Evolutionary conservation across 352 stramenopile genomes (phyloP), one percentile per base, ranked within the genome.

Genomic region (Globisporangium splendens): DNA sequence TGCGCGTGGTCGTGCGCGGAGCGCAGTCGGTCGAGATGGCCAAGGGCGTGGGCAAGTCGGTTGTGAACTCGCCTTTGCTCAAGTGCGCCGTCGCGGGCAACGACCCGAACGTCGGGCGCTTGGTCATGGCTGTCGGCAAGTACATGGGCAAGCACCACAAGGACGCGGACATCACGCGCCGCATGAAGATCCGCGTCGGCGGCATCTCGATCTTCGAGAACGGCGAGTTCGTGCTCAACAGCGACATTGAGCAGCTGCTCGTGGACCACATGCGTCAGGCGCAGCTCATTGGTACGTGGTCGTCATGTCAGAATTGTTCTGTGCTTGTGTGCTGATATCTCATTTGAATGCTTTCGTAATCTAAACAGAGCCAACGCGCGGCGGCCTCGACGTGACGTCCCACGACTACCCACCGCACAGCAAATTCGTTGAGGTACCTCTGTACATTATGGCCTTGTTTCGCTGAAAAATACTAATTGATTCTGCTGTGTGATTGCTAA

Each of bases 81-180:
- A 99, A 99, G 83, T 98, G 95, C 64, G 97, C 96, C 10, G 91
- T 99, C 22, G 91, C 94, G 12, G 97, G 97, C 48, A 99, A 99
- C 62, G 97, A 99, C 79, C 96, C 97, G 46, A 99, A 99, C 71
- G 97, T 98, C 48, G 97, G 97, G 3, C 83, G 97, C 17, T 83
- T 99, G 50, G 90, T 98, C 39, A 98, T 91, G 67, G 96, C 96
- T 10, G 93, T 92, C 66, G 97, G 97, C 66, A 98, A 96, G 62
- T 98, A 96, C 77, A 97, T 98, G 83, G 95, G 95, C 39, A 93
- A 97, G 72, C 86, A 97, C 69, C 91, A 97, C 72, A 84, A 89
- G 60, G 72, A 89, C 28, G 65, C 88, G 24, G 82, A 88, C 58
- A 88, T 92, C 56, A 77, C 82, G 43, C 80, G 88, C 38, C 76